Evolutionary conservation across 2,329 filamentous ascomycete genomes (phyloP).

Genomic region (Pseudogymnoascus sp.): DNA sequence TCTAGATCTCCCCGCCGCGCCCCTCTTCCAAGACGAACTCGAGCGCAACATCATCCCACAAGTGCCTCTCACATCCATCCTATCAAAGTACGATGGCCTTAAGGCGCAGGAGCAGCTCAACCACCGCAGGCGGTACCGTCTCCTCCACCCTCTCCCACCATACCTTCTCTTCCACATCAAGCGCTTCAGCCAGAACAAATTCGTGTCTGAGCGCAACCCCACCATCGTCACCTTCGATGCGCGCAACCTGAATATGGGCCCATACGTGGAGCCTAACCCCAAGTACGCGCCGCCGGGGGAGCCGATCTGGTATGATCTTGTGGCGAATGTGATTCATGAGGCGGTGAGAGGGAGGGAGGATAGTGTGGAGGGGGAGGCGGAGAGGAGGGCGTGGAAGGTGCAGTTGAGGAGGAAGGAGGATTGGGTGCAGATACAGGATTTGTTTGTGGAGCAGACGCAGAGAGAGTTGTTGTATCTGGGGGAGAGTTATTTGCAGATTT

Average conservation of each 20-base stretch:
- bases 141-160: slow-evolving; percentile 83
- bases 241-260: slow-evolving; percentile 73
- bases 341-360: slow-evolving; percentile 70
- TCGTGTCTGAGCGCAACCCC: slow-evolving; percentile 89
- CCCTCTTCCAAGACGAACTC: slow-evolving; percentile 90
- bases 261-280: slow-evolving; percentile 85
- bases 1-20: slow-evolving; percentile 82
- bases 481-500: slow-evolving; percentile 92
- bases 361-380: slow-evolving; percentile 77
- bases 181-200: slow-evolving; percentile 94
- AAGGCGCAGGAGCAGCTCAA: slow-evolving; percentile 82
- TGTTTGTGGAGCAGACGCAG: slow-evolving; percentile 85
- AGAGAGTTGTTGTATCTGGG: slow-evolving; percentile 85
- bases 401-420: slow-evolving; percentile 74
- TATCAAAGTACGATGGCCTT: slow-evolving; percentile 88
- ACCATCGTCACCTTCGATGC: slow-evolving; percentile 97
- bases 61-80: slow-evolving; percentile 71
- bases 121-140: slow-evolving; percentile 78
- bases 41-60: slow-evolving; percentile 96
- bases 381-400: slow-evolving; percentile 88
- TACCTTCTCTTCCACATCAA: slow-evolving; percentile 94
- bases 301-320: slow-evolving; percentile 89
- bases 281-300: slow-evolving; percentile 62
- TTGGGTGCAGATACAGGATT: slow-evolving; percentile 89
- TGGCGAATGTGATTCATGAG: slow-evolving; percentile 89